Percentiles rank a stretch among this genome's conserved stretches.
Conservation (phyloP, 768 basidiomycete species). For the Termitomyces heimii region DNA sequence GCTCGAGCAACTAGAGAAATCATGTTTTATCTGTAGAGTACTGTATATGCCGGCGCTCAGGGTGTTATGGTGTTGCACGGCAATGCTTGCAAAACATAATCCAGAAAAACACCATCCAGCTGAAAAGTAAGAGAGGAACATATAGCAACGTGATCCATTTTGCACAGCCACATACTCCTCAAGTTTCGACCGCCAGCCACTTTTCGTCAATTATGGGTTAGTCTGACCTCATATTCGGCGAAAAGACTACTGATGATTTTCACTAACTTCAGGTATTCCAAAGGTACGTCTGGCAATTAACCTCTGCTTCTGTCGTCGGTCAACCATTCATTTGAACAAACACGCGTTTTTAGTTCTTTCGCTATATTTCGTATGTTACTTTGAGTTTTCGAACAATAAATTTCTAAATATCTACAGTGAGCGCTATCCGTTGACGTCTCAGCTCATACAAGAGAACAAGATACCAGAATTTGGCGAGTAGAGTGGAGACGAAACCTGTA, state of each 20-base stretch:
- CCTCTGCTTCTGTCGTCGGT: not conserved
- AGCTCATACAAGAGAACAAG: constrained; percentile 96
- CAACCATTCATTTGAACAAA: constrained; percentile 2
- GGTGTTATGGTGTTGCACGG: no score
- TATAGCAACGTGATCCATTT: constrained; percentile 10
- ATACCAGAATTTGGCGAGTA: constrained; percentile 92
- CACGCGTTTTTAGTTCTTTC: constrained; percentile 69
- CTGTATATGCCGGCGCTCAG: no score
- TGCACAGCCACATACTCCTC: constrained; percentile 6
- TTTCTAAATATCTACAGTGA: constrained; percentile 48
- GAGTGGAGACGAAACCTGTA: not conserved
- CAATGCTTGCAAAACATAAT: no score
- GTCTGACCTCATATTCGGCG: not conserved
- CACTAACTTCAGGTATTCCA: constrained; percentile 43
- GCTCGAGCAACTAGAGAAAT: not conserved
- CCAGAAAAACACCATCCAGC: no score
- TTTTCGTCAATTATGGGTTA: constrained; percentile 14
- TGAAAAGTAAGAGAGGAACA: no score
- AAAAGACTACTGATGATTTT: not conserved
- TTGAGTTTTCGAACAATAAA: not conserved
- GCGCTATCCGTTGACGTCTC: constrained; percentile 96
- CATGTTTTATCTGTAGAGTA: not conserved
- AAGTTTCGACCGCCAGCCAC: constrained; percentile 4
- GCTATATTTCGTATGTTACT: constrained; percentile 83
- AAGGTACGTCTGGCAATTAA: constrained; percentile 39